Conservation (phyloP, 164 flowering plant genomes). For the Annona squamosa region DNA sequence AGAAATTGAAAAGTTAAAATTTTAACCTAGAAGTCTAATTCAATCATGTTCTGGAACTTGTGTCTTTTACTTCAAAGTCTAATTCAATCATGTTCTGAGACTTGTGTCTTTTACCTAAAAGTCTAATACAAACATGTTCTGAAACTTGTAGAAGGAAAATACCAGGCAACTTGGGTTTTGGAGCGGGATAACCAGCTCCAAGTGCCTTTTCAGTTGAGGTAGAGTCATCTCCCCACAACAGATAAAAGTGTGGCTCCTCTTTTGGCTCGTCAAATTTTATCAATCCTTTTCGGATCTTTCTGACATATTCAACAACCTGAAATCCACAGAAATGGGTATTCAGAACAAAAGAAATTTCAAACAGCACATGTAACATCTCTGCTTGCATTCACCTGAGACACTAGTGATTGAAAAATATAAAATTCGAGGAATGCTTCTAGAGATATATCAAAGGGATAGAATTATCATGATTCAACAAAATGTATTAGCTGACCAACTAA, state of each 20-base stretch:
- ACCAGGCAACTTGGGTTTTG: constrained; percentile 88
- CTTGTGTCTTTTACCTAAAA: no score
- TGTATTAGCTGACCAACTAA: no score
- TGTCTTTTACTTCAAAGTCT: no score
- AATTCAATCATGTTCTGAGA: background rate
- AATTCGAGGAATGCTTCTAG: background rate
- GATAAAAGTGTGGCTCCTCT: constrained; percentile 51
- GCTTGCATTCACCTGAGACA: background rate
- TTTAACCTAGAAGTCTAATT: background rate
- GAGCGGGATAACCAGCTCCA: constrained; percentile 67
- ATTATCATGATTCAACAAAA: background rate
- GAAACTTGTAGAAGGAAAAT: background rate
- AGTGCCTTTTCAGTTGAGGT: constrained; percentile 44
- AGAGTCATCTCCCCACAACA: constrained; percentile 83
- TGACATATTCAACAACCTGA: constrained; percentile 54
- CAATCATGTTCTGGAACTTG: background rate
- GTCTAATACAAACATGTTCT: background rate
- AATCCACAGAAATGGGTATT: constrained; percentile 9
- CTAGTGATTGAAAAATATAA: background rate
- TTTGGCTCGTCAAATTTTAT: constrained; percentile 73
- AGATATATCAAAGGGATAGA: background rate
- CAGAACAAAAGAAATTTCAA: constrained; percentile 7
- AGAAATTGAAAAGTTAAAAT: background rate
- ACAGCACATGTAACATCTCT: background rate
- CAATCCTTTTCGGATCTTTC: constrained; percentile 70